Conservation (phyloP, 495 filamentous ascomycete species). For the Recurvomyces mirabilis region DNA sequence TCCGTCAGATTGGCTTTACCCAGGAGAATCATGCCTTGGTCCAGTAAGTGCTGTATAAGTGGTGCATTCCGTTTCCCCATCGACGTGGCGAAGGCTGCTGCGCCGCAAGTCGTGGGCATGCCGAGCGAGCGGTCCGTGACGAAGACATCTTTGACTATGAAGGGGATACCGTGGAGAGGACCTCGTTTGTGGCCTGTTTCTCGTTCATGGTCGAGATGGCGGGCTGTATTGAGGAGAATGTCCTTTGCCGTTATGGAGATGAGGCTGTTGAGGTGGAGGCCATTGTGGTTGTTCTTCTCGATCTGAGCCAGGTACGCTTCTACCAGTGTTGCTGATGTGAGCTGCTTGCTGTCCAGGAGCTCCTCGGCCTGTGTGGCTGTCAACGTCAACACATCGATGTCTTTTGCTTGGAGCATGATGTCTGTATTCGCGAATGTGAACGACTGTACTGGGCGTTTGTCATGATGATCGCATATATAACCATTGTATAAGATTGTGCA, state of each 20-base stretch:
- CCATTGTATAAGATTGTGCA: too few relatives aligned
- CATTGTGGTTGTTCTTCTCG: slow-evolving; percentile 32
- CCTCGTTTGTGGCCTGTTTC: slow-evolving; percentile 24
- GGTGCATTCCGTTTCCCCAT: slow-evolving; percentile 29
- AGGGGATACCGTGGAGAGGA: slow-evolving; percentile 36
- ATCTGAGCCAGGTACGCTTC: slow-evolving; percentile 42
- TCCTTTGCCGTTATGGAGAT: slow-evolving; percentile 30
- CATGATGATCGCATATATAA: too few relatives aligned
- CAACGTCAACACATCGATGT: slow-evolving; percentile 30
- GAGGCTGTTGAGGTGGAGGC: slow-evolving; percentile 30
- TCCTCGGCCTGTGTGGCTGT: slow-evolving; percentile 36
- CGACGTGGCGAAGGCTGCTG: slow-evolving; percentile 29
- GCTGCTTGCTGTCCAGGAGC: slow-evolving; percentile 28
- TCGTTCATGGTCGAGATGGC: slow-evolving; percentile 30
- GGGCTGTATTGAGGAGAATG: slow-evolving; percentile 26
- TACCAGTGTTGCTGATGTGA: slow-evolving; percentile 40
- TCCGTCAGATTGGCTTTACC: slow-evolving; percentile 30
- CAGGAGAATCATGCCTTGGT: slow-evolving; percentile 26
- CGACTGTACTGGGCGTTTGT: too few relatives aligned
- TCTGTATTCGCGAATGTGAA: too few relatives aligned
- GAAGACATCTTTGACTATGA: slow-evolving; percentile 40
- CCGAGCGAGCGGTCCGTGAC: slow-evolving; percentile 25
- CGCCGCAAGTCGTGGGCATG: slow-evolving; percentile 28
- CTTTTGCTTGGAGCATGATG: too few relatives aligned
- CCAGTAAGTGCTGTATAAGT: slow-evolving; percentile 26